Base-by-base conservation (phyloP, 2,329 filamentous ascomycete genomes). In the Fusarium citri region DNA sequence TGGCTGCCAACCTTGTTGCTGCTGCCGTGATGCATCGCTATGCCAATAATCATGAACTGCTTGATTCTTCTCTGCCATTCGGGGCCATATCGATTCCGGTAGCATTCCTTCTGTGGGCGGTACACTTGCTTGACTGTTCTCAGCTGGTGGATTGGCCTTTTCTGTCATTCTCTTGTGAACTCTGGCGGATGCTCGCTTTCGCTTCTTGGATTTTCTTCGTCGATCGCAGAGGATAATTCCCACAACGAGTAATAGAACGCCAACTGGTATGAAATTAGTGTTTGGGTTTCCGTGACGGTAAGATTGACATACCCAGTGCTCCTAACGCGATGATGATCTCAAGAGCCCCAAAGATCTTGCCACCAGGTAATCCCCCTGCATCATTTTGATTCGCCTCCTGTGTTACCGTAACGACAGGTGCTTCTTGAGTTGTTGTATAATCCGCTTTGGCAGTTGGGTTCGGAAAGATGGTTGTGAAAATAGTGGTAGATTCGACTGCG, bases 321-420 rank as follows among this genome's bases (percentile, higher is more conserved):
- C 65, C 64, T 25, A 75, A 64, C 1, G 69, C 72, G n/a, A 75
- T 75, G 15, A 64, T 71, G 26, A 75, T 69, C 18, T 73, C 66
- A 3, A 66, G 41, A 4, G 66, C 51, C 6, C 66, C 65, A 23
- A 65, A 58, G 15, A 65, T 61, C 28, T 63, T 63, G 9, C 50
- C 55, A 11, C 59, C 43, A 12, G 64, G 48, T 4, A 28, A 16
- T 7, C 47, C 49, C 14, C 47, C 49, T n/a, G 46, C 12, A 22
- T 46, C 42, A 15, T 57, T 65, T 12, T 45, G 8, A 3, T 7
- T 25, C 7, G 55, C 68, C 18, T 68, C 61, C 20, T 64, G 59
- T 1, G 63, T 65, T 18, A 59, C 59, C 3, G 72, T 71, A 14
- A 61, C 67, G 20, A 53, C 53, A 12, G 63, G 51, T 1, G 45